These are phyloP conservation scores for Vigna unguiculata DNA, from an alignment of 306 rosid species.

Conservation along the genomic window DNA sequence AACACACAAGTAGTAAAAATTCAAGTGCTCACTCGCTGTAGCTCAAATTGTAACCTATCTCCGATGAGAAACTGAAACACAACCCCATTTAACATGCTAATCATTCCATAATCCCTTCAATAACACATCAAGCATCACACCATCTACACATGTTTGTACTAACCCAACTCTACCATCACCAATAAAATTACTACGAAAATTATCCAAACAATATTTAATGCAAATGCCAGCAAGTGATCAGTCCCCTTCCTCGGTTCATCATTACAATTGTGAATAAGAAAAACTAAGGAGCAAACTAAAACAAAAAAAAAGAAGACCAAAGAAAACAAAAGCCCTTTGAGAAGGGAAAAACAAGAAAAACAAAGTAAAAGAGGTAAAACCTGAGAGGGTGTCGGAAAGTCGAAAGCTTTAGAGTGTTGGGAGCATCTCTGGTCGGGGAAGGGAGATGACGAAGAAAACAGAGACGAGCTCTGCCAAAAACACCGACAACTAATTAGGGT, in stretches of 20 bases:
- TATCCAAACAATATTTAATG: neutral
- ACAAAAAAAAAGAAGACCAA: neutral
- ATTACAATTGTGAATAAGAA: neutral
- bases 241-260: neutral
- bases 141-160: neutral
- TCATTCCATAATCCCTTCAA: neutral
- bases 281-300: neutral
- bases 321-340: neutral
- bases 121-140: neutral
- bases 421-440: conserved; percentile 20
- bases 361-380: neutral
- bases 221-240: neutral
- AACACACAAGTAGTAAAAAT: conserved; percentile 6
- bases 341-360: neutral
- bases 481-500: conserved; percentile 46
- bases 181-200: neutral
- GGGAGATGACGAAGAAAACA: conserved; percentile 14
- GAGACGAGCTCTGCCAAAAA: conserved; percentile 10
- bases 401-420: neutral
- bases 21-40: neutral
- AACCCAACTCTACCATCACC: neutral
- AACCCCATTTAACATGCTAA: conserved; percentile 13
- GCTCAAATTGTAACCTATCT: neutral
- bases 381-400: neutral
- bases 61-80: neutral